Evolutionary conservation across 345 rosid genomes (phyloP).

Genomic region (Odontarrhena argentea): DNA sequence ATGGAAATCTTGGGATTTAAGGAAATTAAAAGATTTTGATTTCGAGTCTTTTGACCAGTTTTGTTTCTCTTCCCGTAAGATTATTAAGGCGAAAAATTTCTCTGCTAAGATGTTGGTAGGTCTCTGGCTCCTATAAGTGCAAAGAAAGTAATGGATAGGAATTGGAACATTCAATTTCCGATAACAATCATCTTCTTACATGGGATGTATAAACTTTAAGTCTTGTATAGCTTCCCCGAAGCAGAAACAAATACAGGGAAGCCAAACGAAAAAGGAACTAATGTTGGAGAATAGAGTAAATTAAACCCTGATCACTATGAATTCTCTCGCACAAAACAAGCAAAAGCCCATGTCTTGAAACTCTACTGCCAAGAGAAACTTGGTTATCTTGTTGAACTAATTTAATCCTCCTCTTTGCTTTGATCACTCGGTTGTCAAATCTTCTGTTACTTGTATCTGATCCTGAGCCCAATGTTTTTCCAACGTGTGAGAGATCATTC

Average conservation of each 20-base stretch:
- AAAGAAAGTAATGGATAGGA: not conserved
- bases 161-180: not conserved
- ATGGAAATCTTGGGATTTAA: slow-evolving; percentile 4
- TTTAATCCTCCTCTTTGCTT: slow-evolving; percentile 31
- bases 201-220: slow-evolving; percentile 16
- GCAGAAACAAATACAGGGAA: slow-evolving; percentile 20
- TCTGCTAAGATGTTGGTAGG: too few species aligned
- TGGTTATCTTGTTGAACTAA: slow-evolving; percentile 24
- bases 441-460: slow-evolving; percentile 22
- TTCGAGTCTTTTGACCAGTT: slow-evolving; percentile 15
- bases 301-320: slow-evolving; percentile 39
- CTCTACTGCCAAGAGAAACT: slow-evolving; percentile 10
- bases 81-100: not conserved
- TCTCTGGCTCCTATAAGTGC: too few species aligned
- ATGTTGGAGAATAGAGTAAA: slow-evolving; percentile 15
- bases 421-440: slow-evolving; percentile 26
- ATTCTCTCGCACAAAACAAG: slow-evolving; percentile 49
- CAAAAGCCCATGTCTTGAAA: slow-evolving; percentile 25
- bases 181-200: slow-evolving; percentile 41
- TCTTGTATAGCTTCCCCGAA: slow-evolving; percentile 43
- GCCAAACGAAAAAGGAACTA: not conserved
- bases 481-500: slow-evolving; percentile 27
- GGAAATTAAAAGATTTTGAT: slow-evolving; percentile 4
- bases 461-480: not conserved
- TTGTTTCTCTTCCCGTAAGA: slow-evolving; percentile 4